These are phyloP conservation scores for Sclerotiophoma versabilis DNA, from an alignment of 2,329 filamentous ascomycete genomes.

Conservation along the genomic window DNA sequence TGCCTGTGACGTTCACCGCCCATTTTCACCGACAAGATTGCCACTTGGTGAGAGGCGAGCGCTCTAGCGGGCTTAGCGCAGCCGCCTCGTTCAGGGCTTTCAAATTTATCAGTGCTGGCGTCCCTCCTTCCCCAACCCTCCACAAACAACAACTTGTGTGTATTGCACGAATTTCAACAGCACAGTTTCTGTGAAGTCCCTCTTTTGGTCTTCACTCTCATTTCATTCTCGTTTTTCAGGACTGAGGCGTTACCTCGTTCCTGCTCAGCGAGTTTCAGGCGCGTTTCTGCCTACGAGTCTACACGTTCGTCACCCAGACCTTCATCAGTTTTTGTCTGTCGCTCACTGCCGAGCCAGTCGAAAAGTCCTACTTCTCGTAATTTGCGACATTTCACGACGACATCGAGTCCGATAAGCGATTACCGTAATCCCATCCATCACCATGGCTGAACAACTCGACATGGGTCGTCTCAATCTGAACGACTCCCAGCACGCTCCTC, in stretches of 20 bases:
- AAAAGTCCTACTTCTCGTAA: conserved; percentile 31
- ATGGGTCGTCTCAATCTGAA: conserved; percentile 77
- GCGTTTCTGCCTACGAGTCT: conserved; percentile 49
- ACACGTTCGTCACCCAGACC: conserved; percentile 42
- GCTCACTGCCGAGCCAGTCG: conserved; percentile 41
- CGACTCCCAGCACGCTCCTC: conserved; percentile 67
- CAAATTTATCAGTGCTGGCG: conserved; percentile 31
- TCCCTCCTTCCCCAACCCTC: conserved; percentile 37
- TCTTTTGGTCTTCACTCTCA: conserved; percentile 52
- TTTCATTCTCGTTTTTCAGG: conserved; percentile 50
- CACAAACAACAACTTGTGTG: conserved; percentile 42
- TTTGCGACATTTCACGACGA: conserved; percentile 16
- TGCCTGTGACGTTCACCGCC: conserved; percentile 33
- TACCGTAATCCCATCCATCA: conserved; percentile 28
- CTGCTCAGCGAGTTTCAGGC: conserved; percentile 50
- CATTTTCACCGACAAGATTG: conserved; percentile 32
- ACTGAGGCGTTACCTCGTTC: conserved; percentile 49
- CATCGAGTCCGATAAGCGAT: conserved; percentile 15
- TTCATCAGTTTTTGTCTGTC: conserved; percentile 35
- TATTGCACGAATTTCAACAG: conserved; percentile 35
- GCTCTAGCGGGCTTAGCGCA: conserved; percentile 27
- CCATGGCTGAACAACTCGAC: conserved; percentile 70
- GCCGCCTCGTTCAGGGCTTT: conserved; percentile 28
- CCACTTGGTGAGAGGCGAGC: conserved; percentile 22
- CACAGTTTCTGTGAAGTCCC: conserved; percentile 48